Base-by-base conservation (phyloP, 2,329 filamentous ascomycete species). In the Colletotrichum musae region DNA sequence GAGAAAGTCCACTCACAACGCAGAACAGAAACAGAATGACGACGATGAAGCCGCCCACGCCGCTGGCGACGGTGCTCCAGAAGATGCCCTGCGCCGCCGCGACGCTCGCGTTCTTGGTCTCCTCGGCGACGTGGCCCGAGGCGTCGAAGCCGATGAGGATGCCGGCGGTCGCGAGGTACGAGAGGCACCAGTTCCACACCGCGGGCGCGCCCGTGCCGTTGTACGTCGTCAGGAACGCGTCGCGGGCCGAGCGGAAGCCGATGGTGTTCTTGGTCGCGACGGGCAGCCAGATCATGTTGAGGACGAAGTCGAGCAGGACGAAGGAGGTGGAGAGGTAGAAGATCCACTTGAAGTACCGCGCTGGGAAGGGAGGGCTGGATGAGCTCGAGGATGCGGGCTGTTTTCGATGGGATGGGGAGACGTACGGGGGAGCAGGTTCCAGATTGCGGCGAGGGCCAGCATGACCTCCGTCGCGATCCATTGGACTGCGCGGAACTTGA, bases 171-270 rank as follows among this genome's bases (percentile, higher is more conserved):
- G 88, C 87, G 28, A 88, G 84, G 75, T 88, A 90, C 4, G 86
- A 88, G 4, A 90, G 81, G 77, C 88, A 89, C 88, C 88, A 90
- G 74, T 90, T 90, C 88, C 88, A 90, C 3, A 84, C 87, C 1
- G 83, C 80, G 0, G 88, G 86, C 1, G 85, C 85, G 12, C 85
- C 85, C 12, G 85, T 87, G 2, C 84, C 85, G 65, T 90, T 90
- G 74, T 89, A 89, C 0, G 87, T 89, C 13, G 86, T 84, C 79
- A 89, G 86, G 75, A 90, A 90, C 9, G 88, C 88, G 68, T 89
- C 87, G 43, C 88, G 80, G 0, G 88, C 81, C 1, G 86, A 82
- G n/a, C 88, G 85, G 76, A 90, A 90, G 2, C 88, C 88, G 74
- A 32, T 32, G 0, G 85, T 88, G 64, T 87, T 82, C 68, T 79